Conservation (phyloP, 2,329 filamentous ascomycete genomes). For the Phaeosphaeria sp. region DNA sequence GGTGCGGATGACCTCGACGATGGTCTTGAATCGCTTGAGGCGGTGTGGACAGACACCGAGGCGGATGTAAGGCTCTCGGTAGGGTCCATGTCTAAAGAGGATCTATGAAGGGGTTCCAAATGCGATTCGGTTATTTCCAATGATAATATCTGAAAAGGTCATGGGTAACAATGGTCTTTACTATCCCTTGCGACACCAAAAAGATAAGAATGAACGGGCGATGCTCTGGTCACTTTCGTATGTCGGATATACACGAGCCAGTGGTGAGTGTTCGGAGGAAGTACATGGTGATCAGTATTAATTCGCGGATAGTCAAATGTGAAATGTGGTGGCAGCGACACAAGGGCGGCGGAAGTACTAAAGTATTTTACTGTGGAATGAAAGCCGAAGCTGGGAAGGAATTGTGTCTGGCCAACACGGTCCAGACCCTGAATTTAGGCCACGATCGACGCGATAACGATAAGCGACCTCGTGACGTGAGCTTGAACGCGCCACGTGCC, state of each 20-base stretch:
- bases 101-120: neutral
- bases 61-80: constrained; percentile 13
- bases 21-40: constrained; percentile 20
- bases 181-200: neutral
- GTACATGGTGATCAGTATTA: constrained; percentile 26
- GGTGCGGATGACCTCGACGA: constrained; percentile 20
- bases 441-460: constrained; percentile 8
- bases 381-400: constrained; percentile 1
- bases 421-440: constrained; percentile 10
- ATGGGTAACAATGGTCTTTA: neutral
- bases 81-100: constrained; percentile 6
- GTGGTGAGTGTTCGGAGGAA: constrained; percentile 33
- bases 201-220: neutral
- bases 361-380: neutral
- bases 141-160: neutral
- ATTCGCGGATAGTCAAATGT: neutral
- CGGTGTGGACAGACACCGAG: constrained; percentile 12
- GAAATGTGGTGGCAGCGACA: constrained; percentile 1
- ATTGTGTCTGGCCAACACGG: constrained; percentile 1
- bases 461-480: constrained; percentile 7
- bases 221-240: constrained; percentile 34
- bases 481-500: neutral
- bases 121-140: neutral
- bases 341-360: constrained; percentile 3
- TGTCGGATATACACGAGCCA: constrained; percentile 37